phyloP scores from a whole-genome alignment of 2,329 filamentous ascomycete genomes.

The Trichoderma citrinoviride region DNA sequence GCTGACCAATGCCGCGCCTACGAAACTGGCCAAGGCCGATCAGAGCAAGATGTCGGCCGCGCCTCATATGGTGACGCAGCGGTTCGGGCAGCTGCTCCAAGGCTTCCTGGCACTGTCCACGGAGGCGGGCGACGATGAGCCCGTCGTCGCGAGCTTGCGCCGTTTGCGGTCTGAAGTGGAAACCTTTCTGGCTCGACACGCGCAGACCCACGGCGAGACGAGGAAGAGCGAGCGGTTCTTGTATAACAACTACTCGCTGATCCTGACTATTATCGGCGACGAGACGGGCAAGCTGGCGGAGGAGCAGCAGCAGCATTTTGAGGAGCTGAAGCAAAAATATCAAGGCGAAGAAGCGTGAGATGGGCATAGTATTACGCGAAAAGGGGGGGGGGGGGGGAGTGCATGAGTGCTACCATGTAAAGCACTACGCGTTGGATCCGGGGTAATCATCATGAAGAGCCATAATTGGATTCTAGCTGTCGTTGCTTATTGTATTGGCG shows the following conservation, averaged over 20 bases:
- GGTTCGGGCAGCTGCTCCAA: slow-evolving; percentile 90
- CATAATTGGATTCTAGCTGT: background rate
- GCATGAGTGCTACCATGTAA: background rate
- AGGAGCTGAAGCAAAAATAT: slow-evolving; percentile 59
- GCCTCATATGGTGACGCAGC: slow-evolving; percentile 87
- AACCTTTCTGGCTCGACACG: slow-evolving; percentile 73
- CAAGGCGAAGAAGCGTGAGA: slow-evolving; percentile 43
- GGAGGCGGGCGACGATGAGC: slow-evolving; percentile 94
- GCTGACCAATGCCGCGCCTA: slow-evolving; percentile 53
- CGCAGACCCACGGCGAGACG: slow-evolving; percentile 71
- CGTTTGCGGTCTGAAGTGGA: slow-evolving; percentile 80
- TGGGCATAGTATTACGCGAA: background rate
- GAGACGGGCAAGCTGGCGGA: slow-evolving; percentile 67
- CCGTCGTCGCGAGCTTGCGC: slow-evolving; percentile 75
- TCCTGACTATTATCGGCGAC: slow-evolving; percentile 89
- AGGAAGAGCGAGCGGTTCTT: slow-evolving; percentile 84
- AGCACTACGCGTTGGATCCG: background rate
- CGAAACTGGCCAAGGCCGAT: slow-evolving; percentile 44
- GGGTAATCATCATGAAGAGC: background rate
- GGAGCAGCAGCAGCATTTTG: slow-evolving; percentile 76
- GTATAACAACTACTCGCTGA: slow-evolving; percentile 92
- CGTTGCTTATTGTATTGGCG: background rate
- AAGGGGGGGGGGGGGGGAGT: background rate
- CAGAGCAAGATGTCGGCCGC: slow-evolving; percentile 68
- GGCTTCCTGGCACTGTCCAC: slow-evolving; percentile 78